A percentile compares a stretch with the other conserved stretches of the same genome.
These are phyloP conservation scores for Xerophyta viscosa DNA, from an alignment of 106 monocot genomes.

Conservation along the genomic window DNA sequence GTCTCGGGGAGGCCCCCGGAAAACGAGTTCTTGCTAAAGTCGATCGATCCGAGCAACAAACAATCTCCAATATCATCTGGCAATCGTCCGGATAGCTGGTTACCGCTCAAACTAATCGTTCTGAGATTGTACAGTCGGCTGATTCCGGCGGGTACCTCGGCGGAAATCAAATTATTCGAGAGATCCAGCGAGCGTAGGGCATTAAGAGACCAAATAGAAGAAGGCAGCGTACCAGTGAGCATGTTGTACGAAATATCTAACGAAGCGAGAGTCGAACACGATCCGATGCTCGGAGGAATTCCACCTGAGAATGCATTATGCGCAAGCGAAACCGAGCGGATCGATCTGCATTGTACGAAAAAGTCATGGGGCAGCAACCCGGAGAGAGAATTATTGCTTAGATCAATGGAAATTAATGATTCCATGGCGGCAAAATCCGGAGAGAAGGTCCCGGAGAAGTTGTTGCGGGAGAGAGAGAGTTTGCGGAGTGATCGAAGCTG, in stretches of 20 bases:
- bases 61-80: conserved; percentile 52
- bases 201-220: conserved; percentile 52
- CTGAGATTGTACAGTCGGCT: conserved; percentile 40
- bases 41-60: conserved; percentile 38
- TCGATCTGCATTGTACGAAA: conserved; percentile 51
- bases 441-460: conserved; percentile 54
- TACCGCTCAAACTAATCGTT: conserved; percentile 36
- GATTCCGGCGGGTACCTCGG: conserved; percentile 56
- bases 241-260: conserved; percentile 57
- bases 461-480: conserved; percentile 56
- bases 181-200: conserved; percentile 53
- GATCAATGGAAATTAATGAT: conserved; percentile 40
- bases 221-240: conserved; percentile 47
- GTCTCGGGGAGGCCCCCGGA: conserved; percentile 47
- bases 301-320: conserved; percentile 38
- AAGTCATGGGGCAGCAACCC: conserved; percentile 51
- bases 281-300: conserved; percentile 41
- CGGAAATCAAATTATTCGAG: conserved; percentile 40
- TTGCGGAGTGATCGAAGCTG: conserved; percentile 45
- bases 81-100: conserved; percentile 43
- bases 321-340: conserved; percentile 47
- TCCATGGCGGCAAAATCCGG: conserved; percentile 35
- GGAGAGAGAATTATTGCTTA: conserved; percentile 50
- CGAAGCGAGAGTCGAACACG: conserved; percentile 54
- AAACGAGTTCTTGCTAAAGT: conserved; percentile 41